Base-by-base conservation (phyloP, 306 rosid genomes). In the Cucumis hystrix region DNA sequence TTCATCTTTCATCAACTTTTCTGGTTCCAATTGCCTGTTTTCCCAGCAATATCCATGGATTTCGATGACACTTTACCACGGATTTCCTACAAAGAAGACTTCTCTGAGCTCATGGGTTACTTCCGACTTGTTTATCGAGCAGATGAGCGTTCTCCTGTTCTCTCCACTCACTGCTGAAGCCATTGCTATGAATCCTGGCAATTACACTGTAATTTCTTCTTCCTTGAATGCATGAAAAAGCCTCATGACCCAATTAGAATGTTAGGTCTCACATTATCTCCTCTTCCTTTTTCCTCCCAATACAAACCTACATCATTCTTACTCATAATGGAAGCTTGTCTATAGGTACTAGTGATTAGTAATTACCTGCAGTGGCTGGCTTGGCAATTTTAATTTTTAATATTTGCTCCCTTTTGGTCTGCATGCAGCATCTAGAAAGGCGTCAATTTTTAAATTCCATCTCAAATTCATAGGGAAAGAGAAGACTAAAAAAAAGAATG, bases 41-140 rank as follows among this genome's bases (percentile, higher is more conserved):
- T 16, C 2, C 25, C 13, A 67, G 54, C 52, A 45, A 45, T n/a
- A 12, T 6, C 17, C 5, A 72, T 72, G 61, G 60, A 72, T 16
- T 72, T 81, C 93, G 87, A 47, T 15, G 79, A 74, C 21, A 82
- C 90, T 21, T 72, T 87, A 41, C 85, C 83, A n/a, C n/a, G n/a
- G 75, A 95, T 95, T 69, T 84, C 82, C 16, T 95, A 95, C 89
- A 87, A 88, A 68, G 86, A 88, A 68, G 88, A 85, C 4, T 95
- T 92, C 55, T 77, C 79, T 3, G 88, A 95, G 78, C 92, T 89
- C 39, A 92, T 92, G 97, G 84, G 85, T 84, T 95, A 86, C 82
- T 95, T 95, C 83, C 91, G 98, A 78, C 97, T 97, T n/a, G 55
- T 92, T 67, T 95, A 87, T 83, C 74, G 78, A 13, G 86, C 93